Conservation (phyloP, 2,329 filamentous ascomycete species). For the Cryphonectria naterciae region DNA sequence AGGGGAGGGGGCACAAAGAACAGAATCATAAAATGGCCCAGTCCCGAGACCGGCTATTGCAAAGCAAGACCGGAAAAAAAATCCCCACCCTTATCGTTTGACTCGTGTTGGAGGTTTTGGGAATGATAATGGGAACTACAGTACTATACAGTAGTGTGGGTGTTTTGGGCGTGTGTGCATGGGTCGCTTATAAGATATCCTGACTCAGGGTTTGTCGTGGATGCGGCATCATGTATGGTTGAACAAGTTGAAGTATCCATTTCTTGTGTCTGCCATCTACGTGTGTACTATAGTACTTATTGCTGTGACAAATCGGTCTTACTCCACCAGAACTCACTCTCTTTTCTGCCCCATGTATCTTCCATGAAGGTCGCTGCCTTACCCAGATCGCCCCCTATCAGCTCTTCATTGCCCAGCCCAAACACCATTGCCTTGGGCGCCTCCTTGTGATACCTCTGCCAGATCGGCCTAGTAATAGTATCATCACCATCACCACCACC, state of each 20-base stretch:
- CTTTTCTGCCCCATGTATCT: conserved; percentile 47
- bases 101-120: neutral
- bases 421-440: conserved; percentile 46
- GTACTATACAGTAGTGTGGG: neutral
- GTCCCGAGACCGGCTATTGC: conserved; percentile 10
- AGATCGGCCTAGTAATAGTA: conserved; percentile 38
- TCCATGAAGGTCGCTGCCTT: conserved; percentile 43
- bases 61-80: neutral
- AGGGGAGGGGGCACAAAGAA: neutral
- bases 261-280: neutral
- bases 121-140: neutral
- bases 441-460: conserved; percentile 40
- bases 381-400: conserved; percentile 46
- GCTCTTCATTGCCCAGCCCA: conserved; percentile 50
- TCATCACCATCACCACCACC: neutral
- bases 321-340: conserved; percentile 54
- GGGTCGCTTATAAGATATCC: neutral
- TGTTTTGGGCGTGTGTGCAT: neutral
- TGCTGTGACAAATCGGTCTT: conserved; percentile 45
- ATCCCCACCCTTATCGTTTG: conserved; percentile 4
- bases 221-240: neutral
- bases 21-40: neutral
- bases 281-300: conserved; percentile 16
- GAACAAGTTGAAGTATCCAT: neutral
- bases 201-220: neutral